Percentiles rank a stretch among this genome's conserved stretches.
Evolutionary conservation across 2,329 filamentous ascomycete genomes (phyloP).

Genomic region (Pezicula neosporulosa): DNA sequence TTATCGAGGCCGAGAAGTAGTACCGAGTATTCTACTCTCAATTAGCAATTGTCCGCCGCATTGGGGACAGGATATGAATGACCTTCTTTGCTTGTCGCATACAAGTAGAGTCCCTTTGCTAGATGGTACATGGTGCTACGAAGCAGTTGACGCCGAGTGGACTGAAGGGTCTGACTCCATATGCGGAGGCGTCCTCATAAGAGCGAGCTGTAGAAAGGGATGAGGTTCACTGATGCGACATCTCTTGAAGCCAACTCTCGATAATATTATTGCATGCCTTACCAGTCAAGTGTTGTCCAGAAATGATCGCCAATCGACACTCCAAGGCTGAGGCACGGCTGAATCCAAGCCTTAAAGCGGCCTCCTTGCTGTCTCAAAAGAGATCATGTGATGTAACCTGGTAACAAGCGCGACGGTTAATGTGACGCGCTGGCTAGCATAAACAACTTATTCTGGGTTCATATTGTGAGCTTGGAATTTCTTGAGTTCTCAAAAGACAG

Average conservation of each 20-base stretch:
- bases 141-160: background rate
- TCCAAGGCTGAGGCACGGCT: background rate
- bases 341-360: background rate
- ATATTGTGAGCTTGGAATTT: too few species aligned
- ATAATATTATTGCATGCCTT: background rate
- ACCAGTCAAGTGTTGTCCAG: too few species aligned
- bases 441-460: background rate
- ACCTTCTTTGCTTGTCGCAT: slow-evolving; percentile 97
- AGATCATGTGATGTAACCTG: background rate
- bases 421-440: background rate
- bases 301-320: background rate
- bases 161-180: slow-evolving; percentile 3
- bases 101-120: slow-evolving; percentile 88
- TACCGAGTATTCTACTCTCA: slow-evolving; percentile 79
- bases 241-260: background rate
- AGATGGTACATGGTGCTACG: slow-evolving; percentile 78
- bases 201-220: background rate
- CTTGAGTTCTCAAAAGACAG: background rate
- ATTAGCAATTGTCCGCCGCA: background rate
- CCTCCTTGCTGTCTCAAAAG: background rate
- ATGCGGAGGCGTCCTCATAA: slow-evolving; percentile 3
- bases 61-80: slow-evolving; percentile 3
- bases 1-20: slow-evolving; percentile 97
- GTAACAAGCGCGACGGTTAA: background rate
- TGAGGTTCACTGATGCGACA: background rate